Percentiles rank a stretch among this genome's conserved stretches.
Conservation (phyloP, 1,139 yeast species). For the Pichia sp. region DNA sequence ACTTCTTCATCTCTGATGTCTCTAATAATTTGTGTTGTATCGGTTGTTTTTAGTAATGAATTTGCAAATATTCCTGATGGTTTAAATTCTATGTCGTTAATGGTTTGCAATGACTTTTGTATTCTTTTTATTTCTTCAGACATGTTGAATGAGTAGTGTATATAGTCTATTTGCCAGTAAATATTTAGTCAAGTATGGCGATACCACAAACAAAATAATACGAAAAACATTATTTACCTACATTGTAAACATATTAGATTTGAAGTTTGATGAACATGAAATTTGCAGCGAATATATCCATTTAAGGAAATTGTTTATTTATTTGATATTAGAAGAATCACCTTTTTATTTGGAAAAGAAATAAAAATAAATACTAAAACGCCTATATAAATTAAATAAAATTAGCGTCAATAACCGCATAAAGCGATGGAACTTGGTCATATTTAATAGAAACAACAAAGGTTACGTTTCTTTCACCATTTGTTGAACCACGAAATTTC, state of each 20-base stretch:
- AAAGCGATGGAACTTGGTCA: neutral
- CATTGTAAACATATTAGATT: neutral
- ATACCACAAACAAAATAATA: too few relatives aligned
- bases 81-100: conserved; percentile 1
- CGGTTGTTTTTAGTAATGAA: conserved; percentile 14
- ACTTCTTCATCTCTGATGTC: conserved; percentile 17
- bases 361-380: neutral
- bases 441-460: conserved; percentile 5
- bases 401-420: neutral
- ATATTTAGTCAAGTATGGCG: too few relatives aligned
- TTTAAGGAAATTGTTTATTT: neutral
- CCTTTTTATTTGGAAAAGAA: neutral
- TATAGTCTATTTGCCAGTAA: neutral
- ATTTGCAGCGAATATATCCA: neutral
- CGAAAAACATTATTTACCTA: too few relatives aligned
- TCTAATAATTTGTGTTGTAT: conserved; percentile 17
- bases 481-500: neutral
- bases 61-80: conserved; percentile 14
- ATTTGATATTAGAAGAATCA: too few relatives aligned
- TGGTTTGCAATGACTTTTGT: neutral
- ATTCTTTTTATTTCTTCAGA: neutral
- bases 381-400: neutral
- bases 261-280: neutral
- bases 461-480: conserved; percentile 3
- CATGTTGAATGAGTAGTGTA: neutral